Conservation (phyloP, 2,329 filamentous ascomycete species). For the Dryadomyces quercus-mongolicae region DNA sequence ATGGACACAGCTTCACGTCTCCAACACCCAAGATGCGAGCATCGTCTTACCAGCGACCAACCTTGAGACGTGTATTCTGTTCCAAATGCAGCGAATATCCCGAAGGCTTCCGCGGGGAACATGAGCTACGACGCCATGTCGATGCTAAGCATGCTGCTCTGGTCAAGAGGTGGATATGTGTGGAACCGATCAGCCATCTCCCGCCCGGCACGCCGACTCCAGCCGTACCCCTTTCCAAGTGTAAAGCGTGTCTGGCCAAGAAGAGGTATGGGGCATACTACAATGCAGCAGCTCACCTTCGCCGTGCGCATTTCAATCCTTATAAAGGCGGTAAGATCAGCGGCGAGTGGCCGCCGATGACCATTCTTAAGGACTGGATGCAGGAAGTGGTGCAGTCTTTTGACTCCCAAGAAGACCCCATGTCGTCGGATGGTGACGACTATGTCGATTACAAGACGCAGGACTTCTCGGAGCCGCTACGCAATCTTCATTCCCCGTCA, state of each 20-base stretch:
- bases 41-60: slow-evolving; percentile 35
- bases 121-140: slow-evolving; percentile 62
- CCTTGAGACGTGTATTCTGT: slow-evolving; percentile 53
- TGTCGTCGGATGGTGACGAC: slow-evolving; percentile 41
- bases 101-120: slow-evolving; percentile 73
- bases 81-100: slow-evolving; percentile 58
- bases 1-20: slow-evolving; percentile 28
- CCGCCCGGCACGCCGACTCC: slow-evolving; percentile 29
- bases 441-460: slow-evolving; percentile 24
- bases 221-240: slow-evolving; percentile 45
- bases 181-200: slow-evolving; percentile 29
- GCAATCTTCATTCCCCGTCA: not conserved
- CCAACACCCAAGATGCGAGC: slow-evolving; percentile 29
- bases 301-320: slow-evolving; percentile 76
- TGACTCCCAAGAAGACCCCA: slow-evolving; percentile 30
- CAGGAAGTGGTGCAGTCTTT: slow-evolving; percentile 41
- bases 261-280: slow-evolving; percentile 90
- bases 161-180: slow-evolving; percentile 47
- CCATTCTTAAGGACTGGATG: slow-evolving; percentile 48
- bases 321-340: slow-evolving; percentile 42
- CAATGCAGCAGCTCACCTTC: slow-evolving; percentile 83
- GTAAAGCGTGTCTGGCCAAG: slow-evolving; percentile 66
- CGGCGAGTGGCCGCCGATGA: slow-evolving; percentile 44
- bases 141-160: slow-evolving; percentile 50
- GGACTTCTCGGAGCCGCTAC: slow-evolving; percentile 4